Evolutionary conservation across 331 rosid species (phyloP).

Genomic region (Prunus yedoensis): DNA sequence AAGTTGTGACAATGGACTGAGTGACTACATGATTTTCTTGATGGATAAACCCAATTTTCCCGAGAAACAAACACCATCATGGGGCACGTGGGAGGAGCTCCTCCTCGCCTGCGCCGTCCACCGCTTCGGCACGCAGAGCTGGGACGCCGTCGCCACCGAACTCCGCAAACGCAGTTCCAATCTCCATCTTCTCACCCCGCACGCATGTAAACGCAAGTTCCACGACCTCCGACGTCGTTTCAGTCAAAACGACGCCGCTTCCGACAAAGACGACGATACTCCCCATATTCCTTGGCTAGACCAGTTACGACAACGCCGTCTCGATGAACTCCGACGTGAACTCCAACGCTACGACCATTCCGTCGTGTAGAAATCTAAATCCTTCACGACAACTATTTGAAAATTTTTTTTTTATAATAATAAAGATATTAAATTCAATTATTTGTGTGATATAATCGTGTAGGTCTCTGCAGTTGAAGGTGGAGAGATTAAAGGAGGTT

Average conservation of each 20-base stretch:
- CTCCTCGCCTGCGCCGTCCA: slow-evolving; percentile 36
- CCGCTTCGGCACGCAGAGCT: slow-evolving; percentile 33
- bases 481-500: slow-evolving; percentile 24
- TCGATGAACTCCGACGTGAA: slow-evolving; percentile 36
- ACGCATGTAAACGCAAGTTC: slow-evolving; percentile 23
- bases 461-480: slow-evolving; percentile 34
- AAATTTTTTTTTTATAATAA: background rate
- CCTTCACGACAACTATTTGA: background rate
- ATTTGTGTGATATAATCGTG: background rate
- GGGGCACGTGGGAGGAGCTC: slow-evolving; percentile 42
- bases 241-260: slow-evolving; percentile 3
- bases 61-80: slow-evolving; percentile 26
- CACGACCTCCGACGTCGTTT: slow-evolving; percentile 32
- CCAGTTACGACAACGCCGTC: slow-evolving; percentile 32
- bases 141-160: slow-evolving; percentile 35
- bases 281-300: slow-evolving; percentile 23
- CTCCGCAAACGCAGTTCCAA: slow-evolving; percentile 27
- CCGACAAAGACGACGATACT: background rate
- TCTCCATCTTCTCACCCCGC: slow-evolving; percentile 23
- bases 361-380: slow-evolving; percentile 23
- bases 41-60: slow-evolving; percentile 29
- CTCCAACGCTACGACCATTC: slow-evolving; percentile 29
- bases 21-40: background rate
- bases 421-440: background rate
- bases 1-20: background rate